Evolutionary conservation across 1,139 yeast species (phyloP).

Genomic region (Nakaseomyces bracarensis): DNA sequence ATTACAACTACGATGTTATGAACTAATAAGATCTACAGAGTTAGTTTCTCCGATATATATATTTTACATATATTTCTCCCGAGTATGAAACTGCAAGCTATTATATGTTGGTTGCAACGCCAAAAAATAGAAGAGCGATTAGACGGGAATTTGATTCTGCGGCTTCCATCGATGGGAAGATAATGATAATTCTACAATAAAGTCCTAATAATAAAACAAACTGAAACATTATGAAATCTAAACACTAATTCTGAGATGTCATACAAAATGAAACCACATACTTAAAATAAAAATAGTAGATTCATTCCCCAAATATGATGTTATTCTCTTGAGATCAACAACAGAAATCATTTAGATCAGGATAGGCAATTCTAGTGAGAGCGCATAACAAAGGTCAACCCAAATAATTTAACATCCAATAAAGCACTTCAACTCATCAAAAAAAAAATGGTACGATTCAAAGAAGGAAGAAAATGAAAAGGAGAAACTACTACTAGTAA

Average conservation of each 20-base stretch:
- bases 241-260: not conserved
- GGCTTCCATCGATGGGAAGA: slow-evolving; percentile 20
- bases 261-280: not conserved
- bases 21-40: slow-evolving; percentile 37
- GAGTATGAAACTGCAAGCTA: slow-evolving; percentile 34
- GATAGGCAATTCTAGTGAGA: not conserved
- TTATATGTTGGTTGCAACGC: slow-evolving; percentile 16
- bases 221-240: not conserved
- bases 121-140: slow-evolving; percentile 34
- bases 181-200: not conserved
- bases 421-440: no score
- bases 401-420: not conserved
- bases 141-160: slow-evolving; percentile 31
- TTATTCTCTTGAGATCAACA: not conserved
- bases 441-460: not conserved
- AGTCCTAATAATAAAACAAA: not conserved
- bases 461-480: not conserved
- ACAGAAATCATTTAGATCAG: not conserved
- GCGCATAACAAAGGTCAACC: not conserved
- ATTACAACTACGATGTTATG: slow-evolving; percentile 41
- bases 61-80: slow-evolving; percentile 26
- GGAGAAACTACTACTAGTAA: not conserved
- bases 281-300: not conserved
- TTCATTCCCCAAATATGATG: not conserved
- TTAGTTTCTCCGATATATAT: not conserved